Base-by-base conservation (phyloP, 441 rosid species). In the Erysimum cheiri region DNA sequence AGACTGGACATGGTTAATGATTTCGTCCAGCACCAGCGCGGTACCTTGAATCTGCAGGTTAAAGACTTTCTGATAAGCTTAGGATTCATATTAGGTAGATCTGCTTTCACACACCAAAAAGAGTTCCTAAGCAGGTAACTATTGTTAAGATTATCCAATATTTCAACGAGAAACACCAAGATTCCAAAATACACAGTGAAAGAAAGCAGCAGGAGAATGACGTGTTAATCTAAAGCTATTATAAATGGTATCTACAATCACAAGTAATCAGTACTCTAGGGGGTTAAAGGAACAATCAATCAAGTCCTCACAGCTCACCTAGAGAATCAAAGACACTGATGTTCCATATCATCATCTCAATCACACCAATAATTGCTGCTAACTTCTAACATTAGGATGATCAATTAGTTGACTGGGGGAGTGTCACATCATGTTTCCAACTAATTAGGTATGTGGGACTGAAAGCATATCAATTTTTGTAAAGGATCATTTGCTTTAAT, bases 11-110 rank as follows among this genome's bases (percentile, higher is more conserved):
- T 92, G 97, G 73, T 86, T 92, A 72, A 92, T 92, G 65, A 92
- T 92, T 75, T 92, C 94, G 80, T 89, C 97, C 65, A 92, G 79
- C 72, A 92, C 96, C 72, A 85, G 77, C 24, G 97, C 97, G 46
- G 96, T 92, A 52, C 97, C 96, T 44, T 94, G 85, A 50, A 92
- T 92, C 97, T 92, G 89, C 89, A 81, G 24, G 74, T 62, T 49
- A 81, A 60, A 60, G 61, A 73, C 36, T 49, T 36, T 70, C 55
- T 31, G 55, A 15, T 67, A 37, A 47, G 72, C 72, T 19, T 56
- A 72, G 28, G 29, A 39, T 5, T 39, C 68, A 31, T 19, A 28
- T 31, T 19, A 17, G 19, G 66, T 41, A 60, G n/a, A 48, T 46
- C 15, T 65, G 28, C 52, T 28, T 40, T 37, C 22, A 59, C 36